A percentile compares a stretch with the other conserved stretches of the same genome.
Conservation (phyloP, 2,329 filamentous ascomycete genomes). For the Exophiala lecanii-corni region DNA sequence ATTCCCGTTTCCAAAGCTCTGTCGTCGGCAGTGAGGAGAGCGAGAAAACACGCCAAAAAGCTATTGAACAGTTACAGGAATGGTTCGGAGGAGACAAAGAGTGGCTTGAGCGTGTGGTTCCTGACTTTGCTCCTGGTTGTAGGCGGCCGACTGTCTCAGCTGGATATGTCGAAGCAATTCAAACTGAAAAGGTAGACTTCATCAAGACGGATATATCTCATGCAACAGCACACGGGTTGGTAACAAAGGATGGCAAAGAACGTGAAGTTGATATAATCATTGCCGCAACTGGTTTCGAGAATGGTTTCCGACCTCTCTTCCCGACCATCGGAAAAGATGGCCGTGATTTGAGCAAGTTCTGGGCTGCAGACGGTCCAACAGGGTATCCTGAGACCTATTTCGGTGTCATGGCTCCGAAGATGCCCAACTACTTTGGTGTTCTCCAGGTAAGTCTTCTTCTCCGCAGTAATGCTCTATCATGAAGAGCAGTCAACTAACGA, state of each 20-base stretch:
- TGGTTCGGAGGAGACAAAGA: constrained; percentile 3
- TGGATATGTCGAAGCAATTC: constrained; percentile 62
- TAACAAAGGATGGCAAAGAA: constrained; percentile 20
- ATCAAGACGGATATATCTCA: constrained; percentile 52
- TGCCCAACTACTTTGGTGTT: constrained; percentile 31
- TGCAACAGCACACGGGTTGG: constrained; percentile 51
- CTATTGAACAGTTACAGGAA: not conserved
- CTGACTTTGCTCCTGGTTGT: constrained; percentile 13
- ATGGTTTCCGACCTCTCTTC: constrained; percentile 30
- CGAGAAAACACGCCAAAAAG: not conserved
- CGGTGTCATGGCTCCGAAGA: constrained; percentile 29
- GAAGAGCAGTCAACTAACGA: constrained; percentile 10
- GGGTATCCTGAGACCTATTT: constrained; percentile 32
- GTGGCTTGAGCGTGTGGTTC: constrained; percentile 11
- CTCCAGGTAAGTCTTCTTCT: constrained; percentile 8
- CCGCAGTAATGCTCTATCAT: not conserved
- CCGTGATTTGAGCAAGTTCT: constrained; percentile 28
- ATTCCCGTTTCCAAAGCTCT: constrained; percentile 2
- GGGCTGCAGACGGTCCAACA: constrained; percentile 24
- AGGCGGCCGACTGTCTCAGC: constrained; percentile 53
- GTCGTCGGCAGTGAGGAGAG: constrained; percentile 5
- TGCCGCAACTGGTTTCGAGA: constrained; percentile 35
- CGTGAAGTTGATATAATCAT: constrained; percentile 25
- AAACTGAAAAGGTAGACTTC: constrained; percentile 56
- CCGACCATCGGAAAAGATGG: constrained; percentile 30